These are phyloP conservation scores for Diaporthe longicolla DNA, from an alignment of 2,329 filamentous ascomycete genomes.

Conservation along the genomic window DNA sequence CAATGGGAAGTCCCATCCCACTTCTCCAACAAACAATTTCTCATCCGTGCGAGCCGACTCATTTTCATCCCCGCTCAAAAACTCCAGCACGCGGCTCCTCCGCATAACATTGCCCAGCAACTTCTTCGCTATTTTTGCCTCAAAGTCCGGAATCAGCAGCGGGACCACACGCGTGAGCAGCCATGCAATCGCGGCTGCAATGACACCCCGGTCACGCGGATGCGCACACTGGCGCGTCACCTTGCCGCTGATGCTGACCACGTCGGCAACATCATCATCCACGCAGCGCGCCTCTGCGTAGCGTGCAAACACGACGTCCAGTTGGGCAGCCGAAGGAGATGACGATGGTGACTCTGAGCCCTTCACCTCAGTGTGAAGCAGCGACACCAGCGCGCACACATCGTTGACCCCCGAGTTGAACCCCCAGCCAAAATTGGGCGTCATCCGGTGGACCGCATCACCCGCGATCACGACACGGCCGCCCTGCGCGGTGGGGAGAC, in stretches of 20 bases:
- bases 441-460: slow-evolving; percentile 56
- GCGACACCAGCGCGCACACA: slow-evolving; percentile 49
- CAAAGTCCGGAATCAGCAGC: slow-evolving; percentile 23
- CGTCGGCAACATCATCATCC: slow-evolving; percentile 11
- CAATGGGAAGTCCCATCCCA: not conserved
- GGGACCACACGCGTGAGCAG: slow-evolving; percentile 16
- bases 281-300: slow-evolving; percentile 18
- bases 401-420: slow-evolving; percentile 55
- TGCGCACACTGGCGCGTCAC: slow-evolving; percentile 8
- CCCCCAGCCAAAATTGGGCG: slow-evolving; percentile 52
- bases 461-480: slow-evolving; percentile 54
- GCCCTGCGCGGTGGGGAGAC: not conserved
- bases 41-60: not conserved
- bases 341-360: not conserved
- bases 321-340: not conserved
- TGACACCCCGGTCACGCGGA: slow-evolving; percentile 6
- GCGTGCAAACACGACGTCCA: slow-evolving; percentile 1
- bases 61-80: not conserved
- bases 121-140: not conserved
- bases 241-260: slow-evolving; percentile 4
- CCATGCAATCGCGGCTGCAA: slow-evolving; percentile 19
- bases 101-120: slow-evolving; percentile 7
- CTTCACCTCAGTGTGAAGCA: slow-evolving; percentile 43
- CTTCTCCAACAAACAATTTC: not conserved
- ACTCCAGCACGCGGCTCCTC: slow-evolving; percentile 10